Conservation (phyloP, 129 eudicot genomes). For the Helianthus tuberosus region DNA sequence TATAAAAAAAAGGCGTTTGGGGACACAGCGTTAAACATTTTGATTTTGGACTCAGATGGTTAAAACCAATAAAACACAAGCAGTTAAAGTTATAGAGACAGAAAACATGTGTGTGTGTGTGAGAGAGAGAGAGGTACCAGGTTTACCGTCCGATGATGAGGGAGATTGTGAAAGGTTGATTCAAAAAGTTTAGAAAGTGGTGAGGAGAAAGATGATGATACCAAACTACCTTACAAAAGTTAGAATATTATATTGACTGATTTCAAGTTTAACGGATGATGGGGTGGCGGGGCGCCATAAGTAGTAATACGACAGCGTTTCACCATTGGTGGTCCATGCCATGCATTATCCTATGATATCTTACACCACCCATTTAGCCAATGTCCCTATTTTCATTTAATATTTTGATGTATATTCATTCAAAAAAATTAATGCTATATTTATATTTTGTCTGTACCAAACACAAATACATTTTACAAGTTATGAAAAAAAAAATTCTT, state of each 20-base stretch:
- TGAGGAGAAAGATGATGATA: background rate
- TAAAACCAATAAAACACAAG: too few species aligned
- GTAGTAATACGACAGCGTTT: constrained; percentile 14
- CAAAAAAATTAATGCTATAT: too few species aligned
- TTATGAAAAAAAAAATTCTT: too few species aligned
- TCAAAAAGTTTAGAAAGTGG: background rate
- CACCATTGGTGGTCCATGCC: background rate
- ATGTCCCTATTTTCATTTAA: too few species aligned
- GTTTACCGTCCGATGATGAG: constrained; percentile 9
- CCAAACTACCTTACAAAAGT: too few species aligned
- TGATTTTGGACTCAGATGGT: too few species aligned
- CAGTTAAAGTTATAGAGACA: background rate
- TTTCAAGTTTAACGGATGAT: background rate
- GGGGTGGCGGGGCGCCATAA: constrained; percentile 7
- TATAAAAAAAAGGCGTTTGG: too few species aligned
- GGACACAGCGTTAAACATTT: too few species aligned
- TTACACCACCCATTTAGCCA: background rate
- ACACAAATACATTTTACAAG: too few species aligned
- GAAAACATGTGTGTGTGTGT: constrained; percentile 4
- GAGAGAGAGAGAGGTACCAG: constrained; percentile 27
- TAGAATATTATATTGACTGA: background rate
- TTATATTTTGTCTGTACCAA: too few species aligned
- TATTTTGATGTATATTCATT: too few species aligned
- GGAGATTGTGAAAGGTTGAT: constrained; percentile 9
- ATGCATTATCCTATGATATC: background rate